phyloP scores from a whole-genome alignment of 2,329 filamentous ascomycete species.

The Paecilomyces sp. region DNA sequence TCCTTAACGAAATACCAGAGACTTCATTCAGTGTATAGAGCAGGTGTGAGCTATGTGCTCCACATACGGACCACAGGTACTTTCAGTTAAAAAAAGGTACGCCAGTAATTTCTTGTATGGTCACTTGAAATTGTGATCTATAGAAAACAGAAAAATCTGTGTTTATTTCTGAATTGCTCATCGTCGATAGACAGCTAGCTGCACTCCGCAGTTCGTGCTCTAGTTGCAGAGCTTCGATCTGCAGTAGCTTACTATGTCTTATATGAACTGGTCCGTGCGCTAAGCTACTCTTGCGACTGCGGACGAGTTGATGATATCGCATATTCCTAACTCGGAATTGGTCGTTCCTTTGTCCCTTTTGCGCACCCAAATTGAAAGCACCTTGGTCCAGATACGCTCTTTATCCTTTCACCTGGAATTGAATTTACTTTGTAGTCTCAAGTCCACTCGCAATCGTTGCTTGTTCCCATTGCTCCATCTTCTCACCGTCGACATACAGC shows the following conservation, averaged over 20 bases:
- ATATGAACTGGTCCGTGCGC: background rate
- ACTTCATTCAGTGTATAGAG: too few relatives aligned
- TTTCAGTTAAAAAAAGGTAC: too few relatives aligned
- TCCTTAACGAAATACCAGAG: too few relatives aligned
- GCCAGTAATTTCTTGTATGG: too few relatives aligned
- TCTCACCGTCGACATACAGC: background rate
- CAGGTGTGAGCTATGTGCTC: too few relatives aligned
- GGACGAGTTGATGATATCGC: background rate
- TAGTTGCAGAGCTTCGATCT: background rate
- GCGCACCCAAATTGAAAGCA: background rate
- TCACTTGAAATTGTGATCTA: too few relatives aligned
- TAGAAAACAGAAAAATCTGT: too few relatives aligned
- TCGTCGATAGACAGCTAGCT: too few relatives aligned
- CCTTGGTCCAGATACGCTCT: background rate
- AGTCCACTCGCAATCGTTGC: background rate
- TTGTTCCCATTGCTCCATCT: background rate
- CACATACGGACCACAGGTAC: too few relatives aligned
- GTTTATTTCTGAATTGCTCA: too few relatives aligned
- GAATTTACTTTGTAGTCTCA: background rate
- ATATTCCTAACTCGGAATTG: background rate
- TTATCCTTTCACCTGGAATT: background rate
- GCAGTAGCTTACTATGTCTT: background rate
- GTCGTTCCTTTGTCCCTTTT: background rate
- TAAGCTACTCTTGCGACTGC: background rate
- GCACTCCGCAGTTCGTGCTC: too few relatives aligned